Evolutionary conservation across 768 basidiomycete genomes (phyloP).

Genomic region (Hortiboletus flavorubellus): DNA sequence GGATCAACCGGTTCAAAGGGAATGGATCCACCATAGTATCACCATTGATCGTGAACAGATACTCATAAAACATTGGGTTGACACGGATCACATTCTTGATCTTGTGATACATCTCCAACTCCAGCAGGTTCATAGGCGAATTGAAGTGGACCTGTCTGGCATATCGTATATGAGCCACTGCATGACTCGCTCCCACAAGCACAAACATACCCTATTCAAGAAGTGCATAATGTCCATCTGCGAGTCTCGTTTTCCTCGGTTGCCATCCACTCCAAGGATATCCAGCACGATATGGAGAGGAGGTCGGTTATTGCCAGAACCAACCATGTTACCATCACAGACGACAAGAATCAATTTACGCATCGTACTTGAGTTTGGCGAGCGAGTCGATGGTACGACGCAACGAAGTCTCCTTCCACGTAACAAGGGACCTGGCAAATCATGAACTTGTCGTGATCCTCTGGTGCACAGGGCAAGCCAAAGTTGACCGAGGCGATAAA

Average conservation of each 20-base stretch:
- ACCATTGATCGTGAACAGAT: constrained; percentile 88
- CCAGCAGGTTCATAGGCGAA: too few relatives aligned
- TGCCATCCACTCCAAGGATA: too few relatives aligned
- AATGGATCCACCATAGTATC: constrained; percentile 90
- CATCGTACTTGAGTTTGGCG: constrained; percentile 93
- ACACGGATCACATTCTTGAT: constrained; percentile 99
- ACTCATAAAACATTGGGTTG: constrained; percentile 98
- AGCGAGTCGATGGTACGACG: constrained; percentile 90
- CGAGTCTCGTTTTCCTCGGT: constrained; percentile 35
- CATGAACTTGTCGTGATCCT: constrained; percentile 95
- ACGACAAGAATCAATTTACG: constrained; percentile 51
- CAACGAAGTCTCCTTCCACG: constrained; percentile 89
- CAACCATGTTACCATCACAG: constrained; percentile 92
- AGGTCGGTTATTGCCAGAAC: constrained; percentile 64
- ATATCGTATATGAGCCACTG: not conserved
- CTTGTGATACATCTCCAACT: constrained; percentile 30
- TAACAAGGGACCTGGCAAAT: constrained; percentile 99
- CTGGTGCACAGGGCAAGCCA: constrained; percentile 72
- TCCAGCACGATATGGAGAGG: too few relatives aligned
- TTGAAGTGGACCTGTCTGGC: constrained; percentile 81
- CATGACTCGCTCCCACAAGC: not conserved
- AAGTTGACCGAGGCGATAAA: constrained; percentile 91
- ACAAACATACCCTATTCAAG: constrained; percentile 80
- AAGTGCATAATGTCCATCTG: constrained; percentile 97
- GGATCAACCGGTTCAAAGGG: constrained; percentile 89